These are phyloP conservation scores for Amanita rubescens DNA, from an alignment of 768 basidiomycete species.

Conservation along the genomic window DNA sequence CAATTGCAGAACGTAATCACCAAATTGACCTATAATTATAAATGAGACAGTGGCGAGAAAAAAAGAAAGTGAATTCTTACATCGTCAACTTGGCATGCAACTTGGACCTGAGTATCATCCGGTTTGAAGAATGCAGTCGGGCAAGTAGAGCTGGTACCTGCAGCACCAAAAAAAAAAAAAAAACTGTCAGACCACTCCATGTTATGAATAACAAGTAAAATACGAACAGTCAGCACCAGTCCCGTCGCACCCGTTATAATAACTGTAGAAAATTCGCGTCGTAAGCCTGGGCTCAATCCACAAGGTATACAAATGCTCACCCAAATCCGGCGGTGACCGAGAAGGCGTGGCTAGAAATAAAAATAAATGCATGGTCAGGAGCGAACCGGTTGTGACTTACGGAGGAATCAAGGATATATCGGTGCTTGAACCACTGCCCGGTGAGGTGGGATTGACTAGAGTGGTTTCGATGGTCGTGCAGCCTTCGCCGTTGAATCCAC, in stretches of 20 bases:
- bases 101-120: slow-evolving; percentile 23
- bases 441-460: slow-evolving; percentile 23
- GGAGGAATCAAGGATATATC: slow-evolving; percentile 27
- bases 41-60: neutral
- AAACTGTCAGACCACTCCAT: too few species aligned
- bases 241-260: slow-evolving; percentile 22
- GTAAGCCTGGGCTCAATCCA: neutral
- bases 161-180: neutral
- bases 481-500: slow-evolving; percentile 28
- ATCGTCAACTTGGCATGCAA: slow-evolving; percentile 25
- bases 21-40: slow-evolving; percentile 7
- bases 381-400: slow-evolving; percentile 13
- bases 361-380: neutral
- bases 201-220: neutral
- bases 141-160: slow-evolving; percentile 24
- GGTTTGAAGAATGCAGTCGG: slow-evolving; percentile 23
- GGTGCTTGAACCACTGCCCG: slow-evolving; percentile 27
- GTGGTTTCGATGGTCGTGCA: slow-evolving; percentile 28
- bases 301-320: slow-evolving; percentile 10
- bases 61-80: slow-evolving; percentile 12
- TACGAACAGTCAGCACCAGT: slow-evolving; percentile 21
- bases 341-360: slow-evolving; percentile 20
- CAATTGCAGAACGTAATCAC: slow-evolving; percentile 11
- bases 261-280: slow-evolving; percentile 9
- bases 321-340: slow-evolving; percentile 29